Evolutionary conservation across 1,284 basidiomycete species (phyloP), one percentile per base, ranked within the genome.

Genomic region (Sanghuangporus baumii): DNA sequence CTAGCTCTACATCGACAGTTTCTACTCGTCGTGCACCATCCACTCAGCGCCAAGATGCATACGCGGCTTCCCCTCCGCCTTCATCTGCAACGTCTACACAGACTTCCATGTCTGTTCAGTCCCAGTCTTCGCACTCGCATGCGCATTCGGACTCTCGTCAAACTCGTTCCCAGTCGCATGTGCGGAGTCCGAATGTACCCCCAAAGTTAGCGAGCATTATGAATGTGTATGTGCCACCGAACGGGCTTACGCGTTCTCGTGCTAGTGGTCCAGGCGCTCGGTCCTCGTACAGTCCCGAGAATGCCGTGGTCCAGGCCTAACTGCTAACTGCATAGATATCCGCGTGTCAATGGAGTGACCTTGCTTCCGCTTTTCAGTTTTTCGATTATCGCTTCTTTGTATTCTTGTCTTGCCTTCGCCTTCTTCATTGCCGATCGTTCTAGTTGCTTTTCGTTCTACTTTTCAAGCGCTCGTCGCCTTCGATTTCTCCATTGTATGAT

Each of bases 191-290:
- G 6, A 69, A 72, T 0, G 73, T 78, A 16, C 78, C 76, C 1
- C 69, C 77, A 20, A 74, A 84, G 54, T 81, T 88, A 69, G 87
- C 84, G 38, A 83, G 81, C 62, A 85, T 88, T 66, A 84, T 89
- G 85, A 82, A 85, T 66, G 84, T 84, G 14, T 87, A 81, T 65
- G 73, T 75, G 12, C 68, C 73, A 7, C 66, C 76, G 56, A 67
- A 73, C 46, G 41, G 62, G 62, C 60, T 66, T 18, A 55, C 57
- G 64, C 59, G 34, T 38, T 20, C 52, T 36, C 52, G 31, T 18
- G 52, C 52, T 23, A 14, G 11, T 54, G 26, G 7, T 5, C 52
- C 43, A 31, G 20, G 18, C 14, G 8, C 51, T 20, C 38, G 50
- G 12, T 52, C 59, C 16, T 52, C 59, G 59, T 60, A 34, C n/a